phyloP scores from a whole-genome alignment of 1,139 yeast genomes.

The Kodamaea sp. region DNA sequence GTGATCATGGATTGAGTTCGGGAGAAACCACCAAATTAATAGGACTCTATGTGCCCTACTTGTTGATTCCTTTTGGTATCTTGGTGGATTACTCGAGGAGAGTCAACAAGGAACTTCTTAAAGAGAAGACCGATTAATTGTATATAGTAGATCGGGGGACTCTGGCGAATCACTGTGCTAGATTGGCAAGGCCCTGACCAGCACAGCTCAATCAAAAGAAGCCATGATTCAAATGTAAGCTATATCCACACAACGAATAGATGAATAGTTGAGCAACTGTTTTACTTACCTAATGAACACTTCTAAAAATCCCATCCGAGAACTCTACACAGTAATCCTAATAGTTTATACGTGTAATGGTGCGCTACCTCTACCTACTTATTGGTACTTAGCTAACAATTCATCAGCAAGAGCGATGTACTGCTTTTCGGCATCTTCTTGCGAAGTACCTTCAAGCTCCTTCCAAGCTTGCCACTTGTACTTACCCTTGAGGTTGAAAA shows the following conservation, averaged over 20 bases:
- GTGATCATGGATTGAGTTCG: slow-evolving; percentile 32
- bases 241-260: no score
- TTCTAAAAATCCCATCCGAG: no score
- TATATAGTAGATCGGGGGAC: no score
- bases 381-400: slow-evolving; percentile 52
- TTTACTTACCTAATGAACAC: no score
- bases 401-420: slow-evolving; percentile 76
- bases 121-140: slow-evolving; percentile 4
- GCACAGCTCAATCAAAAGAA: no score
- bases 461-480: slow-evolving; percentile 99
- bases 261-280: no score
- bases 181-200: no score
- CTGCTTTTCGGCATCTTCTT: slow-evolving; percentile 88
- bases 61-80: slow-evolving; percentile 61
- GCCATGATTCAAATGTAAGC: no score
- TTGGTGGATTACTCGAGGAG: slow-evolving; percentile 40
- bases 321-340: not conserved
- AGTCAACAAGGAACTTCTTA: slow-evolving; percentile 6
- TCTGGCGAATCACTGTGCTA: no score
- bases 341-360: not conserved
- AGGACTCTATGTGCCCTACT: slow-evolving; percentile 65
- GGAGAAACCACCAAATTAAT: slow-evolving; percentile 44
- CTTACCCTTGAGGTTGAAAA: slow-evolving; percentile 91
- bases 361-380: slow-evolving; percentile 7
- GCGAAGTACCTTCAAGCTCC: slow-evolving; percentile 77